Evolutionary conservation across 352 stramenopile species (phyloP), one percentile per base, ranked within the genome.

Genomic region (Globisporangium splendens): DNA sequence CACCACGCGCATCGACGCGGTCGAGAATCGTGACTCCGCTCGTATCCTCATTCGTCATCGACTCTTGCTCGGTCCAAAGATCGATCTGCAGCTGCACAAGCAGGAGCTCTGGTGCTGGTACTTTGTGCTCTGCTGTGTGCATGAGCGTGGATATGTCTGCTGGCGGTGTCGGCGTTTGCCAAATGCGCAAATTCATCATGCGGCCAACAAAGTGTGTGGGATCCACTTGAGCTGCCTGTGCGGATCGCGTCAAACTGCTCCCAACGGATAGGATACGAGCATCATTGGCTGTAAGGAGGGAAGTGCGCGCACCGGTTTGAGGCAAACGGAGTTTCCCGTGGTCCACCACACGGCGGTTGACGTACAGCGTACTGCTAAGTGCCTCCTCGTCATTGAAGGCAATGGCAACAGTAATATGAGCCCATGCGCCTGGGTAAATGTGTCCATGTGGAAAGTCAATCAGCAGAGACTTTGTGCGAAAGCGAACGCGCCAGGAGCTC

Each of bases 181-280:
- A 62, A 4, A 62, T 33, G 0, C 56, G 48, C 15, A 55, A 24
- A 31, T 62, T 38, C 35, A 62, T 38, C 17, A 62, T 24, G 21
- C 47, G 50, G 17, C 56, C 56, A 21, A 42, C 17, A 31, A 62
- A 56, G 4, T 44, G 44, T 15, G 55, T 42, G n/a, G 46, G 33
- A n/a, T n/a, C n/a, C n/a, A n/a, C n/a, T n/a, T n/a, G n/a, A 21
- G 48, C 8, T 8, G 21, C 22, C 14, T 8, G 7, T 14, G n/a
- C 41, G 0, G 68, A 59, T 1, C 58, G 71, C 14, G 56, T 69
- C 11, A 79, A 39, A 43, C 62, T 70, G 24, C 60, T 68, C 7
- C 68, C 71, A 11, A 79, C 41, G 18, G 68, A 60, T 11, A 79
- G 52, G 17, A 79, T 52, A 18, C 59, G 56, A 2, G 56, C 61